Evolutionary conservation across 768 basidiomycete species (phyloP).

Genomic region (Pilatotrama ljubarskyi): DNA sequence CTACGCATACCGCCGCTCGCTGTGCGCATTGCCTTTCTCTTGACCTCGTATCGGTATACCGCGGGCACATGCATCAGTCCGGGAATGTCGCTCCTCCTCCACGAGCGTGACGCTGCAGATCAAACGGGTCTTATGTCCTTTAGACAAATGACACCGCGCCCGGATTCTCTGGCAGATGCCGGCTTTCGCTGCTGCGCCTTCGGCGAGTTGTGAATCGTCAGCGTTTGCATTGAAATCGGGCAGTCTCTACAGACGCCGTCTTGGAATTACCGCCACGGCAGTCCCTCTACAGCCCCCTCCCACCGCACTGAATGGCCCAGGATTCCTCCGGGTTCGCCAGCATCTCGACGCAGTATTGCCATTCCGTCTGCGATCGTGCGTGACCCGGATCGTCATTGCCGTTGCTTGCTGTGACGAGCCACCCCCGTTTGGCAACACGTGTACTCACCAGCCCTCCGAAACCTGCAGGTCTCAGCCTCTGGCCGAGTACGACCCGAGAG

Average conservation of each 20-base stretch:
- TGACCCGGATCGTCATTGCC: constrained; percentile 9
- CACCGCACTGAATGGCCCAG: neutral
- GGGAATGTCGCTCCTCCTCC: neutral
- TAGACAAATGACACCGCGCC: neutral
- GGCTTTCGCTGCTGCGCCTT: constrained; percentile 10
- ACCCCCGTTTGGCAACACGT: neutral
- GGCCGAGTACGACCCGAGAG: constrained; percentile 9
- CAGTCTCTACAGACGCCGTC: constrained; percentile 8
- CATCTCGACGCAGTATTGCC: neutral
- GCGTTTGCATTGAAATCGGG: neutral
- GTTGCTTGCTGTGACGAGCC: neutral
- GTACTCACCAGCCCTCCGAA: neutral
- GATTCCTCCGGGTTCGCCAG: neutral
- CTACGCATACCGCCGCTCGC: constrained; percentile 3
- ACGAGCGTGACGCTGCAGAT: neutral
- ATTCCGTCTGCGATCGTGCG: constrained; percentile 3
- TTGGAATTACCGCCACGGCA: constrained; percentile 5
- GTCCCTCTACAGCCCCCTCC: constrained; percentile 2
- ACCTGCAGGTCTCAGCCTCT: neutral
- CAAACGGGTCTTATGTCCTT: neutral
- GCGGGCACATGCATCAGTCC: neutral
- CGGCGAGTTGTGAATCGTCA: neutral
- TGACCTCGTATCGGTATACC: neutral
- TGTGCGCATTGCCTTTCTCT: constrained; percentile 3
- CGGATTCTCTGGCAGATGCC: neutral